Evolutionary conservation across 257 asterid genomes (phyloP), one percentile per base, ranked within the genome.

Genomic region (Solanum peruvianum): DNA sequence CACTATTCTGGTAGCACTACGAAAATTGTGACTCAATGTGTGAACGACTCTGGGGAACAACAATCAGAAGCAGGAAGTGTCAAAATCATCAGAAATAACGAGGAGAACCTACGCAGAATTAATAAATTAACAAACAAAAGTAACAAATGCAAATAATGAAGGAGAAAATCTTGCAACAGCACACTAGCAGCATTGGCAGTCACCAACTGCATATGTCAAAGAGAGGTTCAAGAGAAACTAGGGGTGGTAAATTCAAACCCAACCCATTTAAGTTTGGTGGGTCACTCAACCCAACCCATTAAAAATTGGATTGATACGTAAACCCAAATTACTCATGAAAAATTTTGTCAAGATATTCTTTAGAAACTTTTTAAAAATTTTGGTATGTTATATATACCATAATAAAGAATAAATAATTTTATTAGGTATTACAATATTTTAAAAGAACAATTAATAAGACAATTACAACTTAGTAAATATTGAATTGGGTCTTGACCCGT

Each of bases 1-100:
- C 88, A 93, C 93, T 66, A 94, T 93, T 86, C 92, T 91, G 31
- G 98, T 94, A 16, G 98, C 98, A 88, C 90, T 92, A 35, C 94
- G 96, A 87, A 97, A 95, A 88, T 97, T 91, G 92, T 97, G 98
- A 91, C 94, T 95, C 86, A 95, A 92, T 44, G 97, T 94, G 95
- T 94, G 96, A 86, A 97, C 99, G 90, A 95, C 89, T 88, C 99
- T 97, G 83, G 86, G 89, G 67, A 90, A 84, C 87, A 92, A 76
- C 52, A 76, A 88, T 52, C 62, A 86, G 84, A 84, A 73, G 31
- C 83, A 86, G 12, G 87, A 86, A 37, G 29, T 77, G 80, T 87
- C 87, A 90, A 86, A 87, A 18, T 80, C 66, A 82, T 35, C 85
- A 29, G 88, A 81, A 66, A 70, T n/a, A 58, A 82, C 15, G 20